phyloP scores from a whole-genome alignment of 2,329 filamentous ascomycete genomes.

The Venturia oleaginea region DNA sequence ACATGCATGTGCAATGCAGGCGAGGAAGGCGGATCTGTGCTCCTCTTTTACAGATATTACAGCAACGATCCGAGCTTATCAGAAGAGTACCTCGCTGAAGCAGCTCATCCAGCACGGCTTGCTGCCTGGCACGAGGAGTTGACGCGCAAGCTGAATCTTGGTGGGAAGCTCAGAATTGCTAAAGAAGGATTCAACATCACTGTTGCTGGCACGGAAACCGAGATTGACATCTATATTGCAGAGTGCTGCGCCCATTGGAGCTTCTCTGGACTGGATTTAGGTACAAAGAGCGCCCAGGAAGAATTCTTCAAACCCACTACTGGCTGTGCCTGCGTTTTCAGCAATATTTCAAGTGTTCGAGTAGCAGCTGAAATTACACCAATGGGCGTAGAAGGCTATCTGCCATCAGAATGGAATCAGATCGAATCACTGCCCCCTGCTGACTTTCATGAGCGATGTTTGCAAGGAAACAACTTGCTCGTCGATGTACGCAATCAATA shows the following conservation, averaged over 20 bases:
- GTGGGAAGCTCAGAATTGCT: constrained; percentile 20
- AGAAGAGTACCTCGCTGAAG: constrained; percentile 6
- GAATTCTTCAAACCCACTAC: constrained; percentile 21
- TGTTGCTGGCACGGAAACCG: constrained; percentile 17
- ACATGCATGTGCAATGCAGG: constrained; percentile 19
- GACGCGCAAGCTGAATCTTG: constrained; percentile 14
- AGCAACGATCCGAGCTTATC: constrained; percentile 18
- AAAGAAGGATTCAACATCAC: constrained; percentile 22
- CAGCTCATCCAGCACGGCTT: constrained; percentile 15
- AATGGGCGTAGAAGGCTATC: constrained; percentile 20
- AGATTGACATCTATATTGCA: constrained; percentile 17
- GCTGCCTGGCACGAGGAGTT: constrained; percentile 18
- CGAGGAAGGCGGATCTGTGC: constrained; percentile 16
- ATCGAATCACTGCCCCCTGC: constrained; percentile 18
- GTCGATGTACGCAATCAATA: constrained; percentile 23
- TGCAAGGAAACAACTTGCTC: constrained; percentile 17
- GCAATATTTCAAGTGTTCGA: constrained; percentile 15
- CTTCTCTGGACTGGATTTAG: constrained; percentile 18
- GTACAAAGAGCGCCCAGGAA: constrained; percentile 12
- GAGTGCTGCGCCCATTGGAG: constrained; percentile 20
- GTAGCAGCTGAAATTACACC: constrained; percentile 22
- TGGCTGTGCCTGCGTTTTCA: constrained; percentile 21
- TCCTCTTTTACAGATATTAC: constrained; percentile 22
- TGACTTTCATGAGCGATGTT: constrained; percentile 19
- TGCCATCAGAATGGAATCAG: constrained; percentile 19